Percentiles rank a stretch among this genome's conserved stretches.
Evolutionary conservation across 345 rosid species (phyloP).

Genomic region (Pugionium cornutum): DNA sequence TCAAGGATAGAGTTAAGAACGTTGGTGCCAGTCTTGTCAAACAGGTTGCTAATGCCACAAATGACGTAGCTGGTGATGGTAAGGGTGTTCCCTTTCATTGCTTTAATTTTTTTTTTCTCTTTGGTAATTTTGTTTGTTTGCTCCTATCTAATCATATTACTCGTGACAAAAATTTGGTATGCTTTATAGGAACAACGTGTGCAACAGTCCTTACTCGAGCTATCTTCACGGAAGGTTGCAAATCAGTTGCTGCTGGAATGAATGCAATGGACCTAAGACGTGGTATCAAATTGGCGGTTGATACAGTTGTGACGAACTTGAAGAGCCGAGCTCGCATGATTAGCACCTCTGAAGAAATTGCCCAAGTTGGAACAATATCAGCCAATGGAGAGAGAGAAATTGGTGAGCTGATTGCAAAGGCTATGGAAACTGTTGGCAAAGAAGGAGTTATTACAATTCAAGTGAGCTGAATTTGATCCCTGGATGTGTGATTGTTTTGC

Average conservation of each 20-base stretch:
- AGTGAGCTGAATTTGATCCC: constrained; percentile 48
- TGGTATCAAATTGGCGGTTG: constrained; percentile 87
- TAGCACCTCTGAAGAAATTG: constrained; percentile 96
- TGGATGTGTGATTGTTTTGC: no score
- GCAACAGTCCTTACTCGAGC: constrained; percentile 89
- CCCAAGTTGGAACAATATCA: constrained; percentile 97
- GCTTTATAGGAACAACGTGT: constrained; percentile 49
- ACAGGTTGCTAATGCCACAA: constrained; percentile 98
- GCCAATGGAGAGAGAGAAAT: constrained; percentile 97
- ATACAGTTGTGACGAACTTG: constrained; percentile 78
- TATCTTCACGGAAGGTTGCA: constrained; percentile 89
- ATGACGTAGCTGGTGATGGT: constrained; percentile 98
- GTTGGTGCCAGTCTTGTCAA: constrained; percentile 98
- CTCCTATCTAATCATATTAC: neutral
- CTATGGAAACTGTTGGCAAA: constrained; percentile 98
- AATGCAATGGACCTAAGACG: constrained; percentile 95
- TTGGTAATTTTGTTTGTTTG: neutral
- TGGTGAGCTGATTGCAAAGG: constrained; percentile 94
- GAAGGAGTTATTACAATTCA: constrained; percentile 97
- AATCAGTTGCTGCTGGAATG: constrained; percentile 99
- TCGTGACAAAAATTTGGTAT: neutral
- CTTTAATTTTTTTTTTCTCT: no score
- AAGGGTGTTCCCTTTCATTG: neutral
- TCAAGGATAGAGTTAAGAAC: constrained; percentile 80
- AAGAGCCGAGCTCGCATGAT: constrained; percentile 92